Evolutionary conservation across 2,329 filamentous ascomycete genomes (phyloP).

Genomic region (Penicillium oxalicum): DNA sequence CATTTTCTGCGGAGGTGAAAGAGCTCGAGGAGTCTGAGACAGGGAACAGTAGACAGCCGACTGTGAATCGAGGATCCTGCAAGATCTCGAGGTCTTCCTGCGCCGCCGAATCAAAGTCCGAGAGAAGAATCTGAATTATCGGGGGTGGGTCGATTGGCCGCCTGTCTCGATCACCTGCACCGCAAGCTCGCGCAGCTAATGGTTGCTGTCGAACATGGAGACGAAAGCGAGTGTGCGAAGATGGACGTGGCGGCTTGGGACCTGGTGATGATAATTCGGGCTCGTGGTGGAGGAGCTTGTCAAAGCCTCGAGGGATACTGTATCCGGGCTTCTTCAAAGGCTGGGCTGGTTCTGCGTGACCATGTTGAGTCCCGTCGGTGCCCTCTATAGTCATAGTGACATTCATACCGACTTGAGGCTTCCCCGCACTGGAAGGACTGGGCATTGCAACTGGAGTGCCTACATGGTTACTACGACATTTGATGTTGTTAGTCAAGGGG

Average conservation of each 20-base stretch:
- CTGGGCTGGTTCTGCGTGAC: constrained; percentile 4
- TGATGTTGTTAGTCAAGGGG: too few species aligned
- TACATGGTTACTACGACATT: too few species aligned
- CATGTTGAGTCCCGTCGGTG: not conserved
- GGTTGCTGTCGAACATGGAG: constrained; percentile 45
- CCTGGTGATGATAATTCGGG: constrained; percentile 17
- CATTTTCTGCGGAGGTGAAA: constrained; percentile 12
- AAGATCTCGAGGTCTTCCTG: constrained; percentile 35
- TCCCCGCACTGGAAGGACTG: constrained; percentile 21
- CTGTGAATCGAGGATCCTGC: constrained; percentile 37
- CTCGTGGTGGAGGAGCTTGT: constrained; percentile 32
- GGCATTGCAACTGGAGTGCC: constrained; percentile 5
- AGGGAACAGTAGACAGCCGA: constrained; percentile 41
- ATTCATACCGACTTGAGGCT: too few species aligned
- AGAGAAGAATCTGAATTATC: constrained; percentile 42
- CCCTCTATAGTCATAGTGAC: constrained; percentile 3
- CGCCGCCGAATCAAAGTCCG: constrained; percentile 38
- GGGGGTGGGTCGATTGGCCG: constrained; percentile 44
- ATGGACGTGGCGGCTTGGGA: constrained; percentile 18
- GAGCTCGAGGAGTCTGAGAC: constrained; percentile 18
- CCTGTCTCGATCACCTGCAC: constrained; percentile 43
- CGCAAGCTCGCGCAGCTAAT: constrained; percentile 42
- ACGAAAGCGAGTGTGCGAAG: constrained; percentile 29
- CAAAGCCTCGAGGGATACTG: constrained; percentile 34
- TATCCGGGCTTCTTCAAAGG: constrained; percentile 15